Percentiles rank a stretch among this genome's conserved stretches.
Conservation (phyloP, 441 rosid species). For the Pelargonium australe region DNA sequence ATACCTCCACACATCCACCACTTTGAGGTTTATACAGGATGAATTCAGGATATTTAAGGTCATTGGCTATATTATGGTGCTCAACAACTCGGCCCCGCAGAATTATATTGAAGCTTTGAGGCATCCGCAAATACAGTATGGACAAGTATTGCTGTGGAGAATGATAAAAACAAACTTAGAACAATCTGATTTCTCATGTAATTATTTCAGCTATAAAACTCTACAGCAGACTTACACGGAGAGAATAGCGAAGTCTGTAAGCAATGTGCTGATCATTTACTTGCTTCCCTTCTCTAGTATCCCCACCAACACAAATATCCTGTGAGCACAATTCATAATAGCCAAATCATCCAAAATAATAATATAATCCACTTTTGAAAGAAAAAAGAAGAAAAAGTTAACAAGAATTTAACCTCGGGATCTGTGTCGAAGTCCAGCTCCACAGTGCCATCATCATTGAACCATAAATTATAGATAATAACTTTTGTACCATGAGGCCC, state of each 20-base stretch:
- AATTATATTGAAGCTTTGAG: slow-evolving; percentile 56
- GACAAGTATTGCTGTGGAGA: slow-evolving; percentile 66
- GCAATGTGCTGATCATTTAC: slow-evolving; percentile 67
- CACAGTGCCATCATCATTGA: slow-evolving; percentile 47
- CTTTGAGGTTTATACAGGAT: slow-evolving; percentile 77
- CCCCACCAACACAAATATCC: slow-evolving; percentile 82
- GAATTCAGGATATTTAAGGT: slow-evolving; percentile 69
- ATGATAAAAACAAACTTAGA: slow-evolving; percentile 18
- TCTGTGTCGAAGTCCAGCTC: slow-evolving; percentile 76
- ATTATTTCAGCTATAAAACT: not conserved
- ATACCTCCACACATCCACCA: slow-evolving; percentile 61
- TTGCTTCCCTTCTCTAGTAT: slow-evolving; percentile 38
- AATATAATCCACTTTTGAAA: slow-evolving; percentile 3
- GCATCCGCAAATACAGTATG: slow-evolving; percentile 77
- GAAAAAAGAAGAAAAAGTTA: not conserved
- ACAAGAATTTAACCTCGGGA: slow-evolving; percentile 44
- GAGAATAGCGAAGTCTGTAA: slow-evolving; percentile 54
- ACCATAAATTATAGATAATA: slow-evolving; percentile 80
- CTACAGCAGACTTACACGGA: slow-evolving; percentile 50
- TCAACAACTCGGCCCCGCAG: slow-evolving; percentile 69
- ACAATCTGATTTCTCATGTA: not conserved
- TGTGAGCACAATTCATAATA: slow-evolving; percentile 23
- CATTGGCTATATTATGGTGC: slow-evolving; percentile 80
- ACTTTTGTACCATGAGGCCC: slow-evolving; percentile 82
- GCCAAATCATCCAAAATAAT: slow-evolving; percentile 19